Evolutionary conservation across 2,329 filamentous ascomycete species (phyloP).

Genomic region (Mollisiaceae sp.): DNA sequence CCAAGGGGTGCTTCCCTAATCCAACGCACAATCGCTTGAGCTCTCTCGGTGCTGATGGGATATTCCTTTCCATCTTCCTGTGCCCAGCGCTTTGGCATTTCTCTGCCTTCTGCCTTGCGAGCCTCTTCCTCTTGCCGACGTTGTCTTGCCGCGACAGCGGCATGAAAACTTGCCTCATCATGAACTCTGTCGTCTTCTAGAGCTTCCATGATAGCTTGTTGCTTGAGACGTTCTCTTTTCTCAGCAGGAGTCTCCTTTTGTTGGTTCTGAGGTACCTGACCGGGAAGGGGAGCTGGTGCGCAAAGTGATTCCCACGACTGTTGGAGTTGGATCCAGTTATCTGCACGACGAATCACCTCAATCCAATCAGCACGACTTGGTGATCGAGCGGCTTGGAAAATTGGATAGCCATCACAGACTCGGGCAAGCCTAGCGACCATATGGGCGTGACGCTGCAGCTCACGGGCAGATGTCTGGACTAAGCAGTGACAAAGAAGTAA

Average conservation of each 20-base stretch:
- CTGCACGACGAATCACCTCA: constrained; percentile 69
- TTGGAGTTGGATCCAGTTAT: constrained; percentile 72
- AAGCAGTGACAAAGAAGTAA: constrained; percentile 80
- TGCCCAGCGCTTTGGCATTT: constrained; percentile 60
- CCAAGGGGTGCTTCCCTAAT: constrained; percentile 61
- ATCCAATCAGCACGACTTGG: constrained; percentile 81
- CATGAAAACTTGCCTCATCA: constrained; percentile 69
- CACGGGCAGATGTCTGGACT: constrained; percentile 77
- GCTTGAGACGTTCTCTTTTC: constrained; percentile 62
- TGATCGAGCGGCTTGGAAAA: constrained; percentile 75
- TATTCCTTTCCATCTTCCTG: constrained; percentile 72
- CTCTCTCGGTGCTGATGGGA: constrained; percentile 71
- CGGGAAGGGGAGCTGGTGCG: constrained; percentile 59
- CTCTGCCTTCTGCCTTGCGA: constrained; percentile 36
- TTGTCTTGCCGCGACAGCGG: constrained; percentile 66
- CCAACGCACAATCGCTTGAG: constrained; percentile 72
- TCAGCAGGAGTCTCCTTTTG: constrained; percentile 55
- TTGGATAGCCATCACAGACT: constrained; percentile 78
- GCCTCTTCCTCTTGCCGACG: constrained; percentile 59
- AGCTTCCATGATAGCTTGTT: constrained; percentile 70
- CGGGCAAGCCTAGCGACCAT: constrained; percentile 79
- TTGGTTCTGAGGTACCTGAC: constrained; percentile 41
- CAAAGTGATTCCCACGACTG: constrained; percentile 75
- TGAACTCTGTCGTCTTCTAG: constrained; percentile 70
- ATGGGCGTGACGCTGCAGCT: constrained; percentile 78